Evolutionary conservation across 2,329 filamentous ascomycete genomes (phyloP).

Genomic region (Aspergillus caelatus): DNA sequence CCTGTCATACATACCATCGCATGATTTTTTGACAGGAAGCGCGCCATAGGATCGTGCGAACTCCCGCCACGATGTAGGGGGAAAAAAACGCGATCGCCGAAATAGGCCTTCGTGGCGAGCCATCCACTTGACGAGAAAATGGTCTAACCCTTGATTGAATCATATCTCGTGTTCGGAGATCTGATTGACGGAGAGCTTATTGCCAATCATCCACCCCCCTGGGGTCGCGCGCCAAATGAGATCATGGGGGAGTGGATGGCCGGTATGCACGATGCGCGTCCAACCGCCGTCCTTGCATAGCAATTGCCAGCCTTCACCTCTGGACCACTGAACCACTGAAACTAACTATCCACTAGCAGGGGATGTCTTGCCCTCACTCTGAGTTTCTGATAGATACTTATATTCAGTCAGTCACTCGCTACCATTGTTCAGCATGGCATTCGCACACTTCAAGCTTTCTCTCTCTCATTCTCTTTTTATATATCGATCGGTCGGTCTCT

Average conservation of each 20-base stretch:
- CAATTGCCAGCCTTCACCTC: conserved; percentile 9
- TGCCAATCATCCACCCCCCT: conserved; percentile 5
- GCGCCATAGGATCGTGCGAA: neutral
- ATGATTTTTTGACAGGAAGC: neutral
- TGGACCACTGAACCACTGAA: neutral
- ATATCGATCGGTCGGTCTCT: conserved; percentile 16
- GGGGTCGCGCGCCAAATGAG: conserved; percentile 6
- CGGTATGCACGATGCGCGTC: conserved; percentile 15
- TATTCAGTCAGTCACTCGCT: conserved; percentile 21
- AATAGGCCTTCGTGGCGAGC: conserved; percentile 5
- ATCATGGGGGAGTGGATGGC: conserved; percentile 5
- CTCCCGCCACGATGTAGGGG: conserved; percentile 1
- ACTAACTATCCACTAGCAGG: neutral
- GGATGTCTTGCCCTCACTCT: neutral
- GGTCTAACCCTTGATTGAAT: conserved; percentile 6
- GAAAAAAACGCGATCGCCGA: conserved; percentile 7
- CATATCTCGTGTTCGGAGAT: conserved; percentile 7
- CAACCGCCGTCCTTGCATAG: conserved; percentile 17
- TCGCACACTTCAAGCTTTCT: conserved; percentile 12
- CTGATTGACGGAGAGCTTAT: conserved; percentile 6
- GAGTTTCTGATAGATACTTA: conserved; percentile 10
- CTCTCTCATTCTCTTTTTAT: conserved; percentile 22
- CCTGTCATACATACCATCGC: conserved; percentile 2
- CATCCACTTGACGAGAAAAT: conserved; percentile 6
- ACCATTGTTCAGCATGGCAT: neutral